Evolutionary conservation across 495 filamentous ascomycete species (phyloP), one percentile per base, ranked within the genome.

Genomic region (Aspergillus asperescens): DNA sequence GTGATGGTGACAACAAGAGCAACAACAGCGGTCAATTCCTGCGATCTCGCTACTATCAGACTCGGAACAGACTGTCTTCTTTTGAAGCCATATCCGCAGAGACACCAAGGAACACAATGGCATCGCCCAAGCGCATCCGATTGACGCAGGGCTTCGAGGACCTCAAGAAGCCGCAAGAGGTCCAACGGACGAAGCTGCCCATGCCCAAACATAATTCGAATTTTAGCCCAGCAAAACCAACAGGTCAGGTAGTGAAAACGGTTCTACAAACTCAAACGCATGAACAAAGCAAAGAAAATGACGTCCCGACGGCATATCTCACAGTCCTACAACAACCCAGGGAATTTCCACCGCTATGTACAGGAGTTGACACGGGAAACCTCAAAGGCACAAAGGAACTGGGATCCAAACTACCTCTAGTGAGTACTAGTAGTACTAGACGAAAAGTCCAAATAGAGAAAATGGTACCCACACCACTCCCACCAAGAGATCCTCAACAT

Each of bases 381-480:
- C n/a, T 18, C 7, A 47, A 10, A n/a, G 28, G 18, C 18, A 27
- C 18, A 7, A 41, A 24, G 10, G 5, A 10, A 7, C 29, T 32
- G 1, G 15, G n/a, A 16, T 19, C 27, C 16, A 27, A 16, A 22
- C 25, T 45, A 8, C 42, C 32, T 9, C 12, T 39, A 12, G 22
- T 18, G 22, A 57, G 43, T 43, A 2, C 28, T 34, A 41, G 48
- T 9, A 57, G 43, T 35, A 7, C 19, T 22, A 44, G 51, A 22
- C 54, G 40, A 20, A 55, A 34, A 20, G 22, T 25, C 3, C 58
- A 45, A 32, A 27, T 37, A 18, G 46, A 52, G 18, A 52, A 44
- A 57, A 61, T 55, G 58, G 54, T 55, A 60, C 19, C 50, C 16
- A 16, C 22, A 52, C 23, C 55, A 29, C 29, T 35, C 1, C 19